Evolutionary conservation across 805 yeast genomes (phyloP), one percentile per base, ranked within the genome.

Genomic region (Saccharomycopsis olivae): DNA sequence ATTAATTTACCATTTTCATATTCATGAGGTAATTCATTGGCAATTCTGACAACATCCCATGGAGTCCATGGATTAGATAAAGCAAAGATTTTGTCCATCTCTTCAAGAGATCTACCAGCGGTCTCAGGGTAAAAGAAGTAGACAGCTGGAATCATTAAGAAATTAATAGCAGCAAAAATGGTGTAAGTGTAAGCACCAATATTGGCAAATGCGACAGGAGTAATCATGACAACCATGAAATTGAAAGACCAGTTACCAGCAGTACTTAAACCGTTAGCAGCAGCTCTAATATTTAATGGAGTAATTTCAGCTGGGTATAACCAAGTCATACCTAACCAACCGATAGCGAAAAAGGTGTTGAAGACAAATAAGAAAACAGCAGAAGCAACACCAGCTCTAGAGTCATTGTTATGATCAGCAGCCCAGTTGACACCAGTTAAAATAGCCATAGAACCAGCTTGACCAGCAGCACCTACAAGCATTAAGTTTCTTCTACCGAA

Each of bases 101-200:
- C 85, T 57, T 79, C 88, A 58, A 81, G 66, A 24, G 81, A 68
- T 56, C 85, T 69, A 35, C 86, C 85, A 27, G 81, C 75, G 33
- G 87, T 79, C 62, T 81, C 89, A 21, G 88, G 89, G 57, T 77
- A 80, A 56, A 69, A 71, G 61, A 78, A 69, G 67, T 62, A 76
- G 47, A 74, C 73, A 43, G 76, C 60, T 21, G 85, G 83, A 39
- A 75, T 58, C 63, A 75, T 78, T 35, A 65, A 47, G 52, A 70
- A 68, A 63, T 79, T 79, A 37, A 79, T 66, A 23, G 61, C 56
- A 5, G 84, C 84, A 57, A 82, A 82, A 58, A 82, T 72, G 35
- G 79, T 57, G 59, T 79, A 82, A 42, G 79, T 81, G 69, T 79
- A 76, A 23, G 42, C 25, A 49, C 62, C 53, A 53, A 70, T 60